Conservation (phyloP, 1,284 basidiomycete species). For the Ustilago shanxiensis region DNA sequence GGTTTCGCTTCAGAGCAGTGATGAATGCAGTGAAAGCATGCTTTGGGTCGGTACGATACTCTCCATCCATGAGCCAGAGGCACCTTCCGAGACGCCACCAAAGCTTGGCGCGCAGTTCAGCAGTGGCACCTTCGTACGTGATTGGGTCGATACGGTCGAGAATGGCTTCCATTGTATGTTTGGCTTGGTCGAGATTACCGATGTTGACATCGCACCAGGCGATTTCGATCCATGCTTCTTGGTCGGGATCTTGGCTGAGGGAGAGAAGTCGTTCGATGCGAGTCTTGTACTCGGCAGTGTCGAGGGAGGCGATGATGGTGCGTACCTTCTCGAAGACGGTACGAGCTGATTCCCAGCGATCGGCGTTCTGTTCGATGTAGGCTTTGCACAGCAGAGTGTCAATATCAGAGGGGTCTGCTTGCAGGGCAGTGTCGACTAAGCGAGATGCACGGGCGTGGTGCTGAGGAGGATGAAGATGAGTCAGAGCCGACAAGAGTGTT, state of each 20-base stretch:
- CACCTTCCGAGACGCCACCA: conserved; percentile 86
- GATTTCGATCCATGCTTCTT: conserved; percentile 83
- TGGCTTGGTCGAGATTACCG: conserved; percentile 74
- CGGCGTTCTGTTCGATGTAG: conserved; percentile 78
- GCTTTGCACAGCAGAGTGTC: conserved; percentile 81
- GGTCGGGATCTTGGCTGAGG: conserved; percentile 72
- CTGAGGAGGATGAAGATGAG: conserved; percentile 88
- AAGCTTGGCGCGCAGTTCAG: conserved; percentile 77
- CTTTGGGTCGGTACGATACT: conserved; percentile 58
- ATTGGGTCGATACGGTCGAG: conserved; percentile 74
- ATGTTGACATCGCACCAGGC: conserved; percentile 86
- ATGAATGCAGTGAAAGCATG: conserved; percentile 78
- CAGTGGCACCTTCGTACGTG: conserved; percentile 57
- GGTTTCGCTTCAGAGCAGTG: conserved; percentile 80
- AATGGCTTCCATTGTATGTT: conserved; percentile 76
- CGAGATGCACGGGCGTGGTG: conserved; percentile 84
- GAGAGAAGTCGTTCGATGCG: conserved; percentile 67
- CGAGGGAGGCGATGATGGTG: conserved; percentile 11
- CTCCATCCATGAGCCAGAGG: conserved; percentile 81
- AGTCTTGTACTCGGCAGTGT: conserved; percentile 28
- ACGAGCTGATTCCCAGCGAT: conserved; percentile 80
- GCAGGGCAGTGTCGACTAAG: conserved; percentile 80
- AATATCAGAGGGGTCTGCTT: conserved; percentile 76
- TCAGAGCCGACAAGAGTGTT: conserved; percentile 79
- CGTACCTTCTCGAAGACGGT: conserved; percentile 75